These are phyloP conservation scores for Brasenia schreberi DNA, from an alignment of 164 flowering plant species.

Conservation along the genomic window DNA sequence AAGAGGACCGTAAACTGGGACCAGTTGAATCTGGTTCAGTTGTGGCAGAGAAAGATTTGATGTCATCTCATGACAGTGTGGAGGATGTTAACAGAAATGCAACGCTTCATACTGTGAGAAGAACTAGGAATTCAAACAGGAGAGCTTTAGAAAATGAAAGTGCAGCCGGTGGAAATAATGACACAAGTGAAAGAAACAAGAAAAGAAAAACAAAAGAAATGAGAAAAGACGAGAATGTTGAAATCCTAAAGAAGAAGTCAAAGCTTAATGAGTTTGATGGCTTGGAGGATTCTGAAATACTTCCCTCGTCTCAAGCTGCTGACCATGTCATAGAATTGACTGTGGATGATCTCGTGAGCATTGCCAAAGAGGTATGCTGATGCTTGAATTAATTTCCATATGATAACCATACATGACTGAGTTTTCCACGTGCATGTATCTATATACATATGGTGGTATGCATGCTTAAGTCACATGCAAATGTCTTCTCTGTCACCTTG, in stretches of 20 bases:
- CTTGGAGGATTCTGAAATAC: conserved; percentile 6
- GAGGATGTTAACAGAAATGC: not conserved
- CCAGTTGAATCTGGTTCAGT: not conserved
- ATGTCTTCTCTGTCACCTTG: too few species aligned
- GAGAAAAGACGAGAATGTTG: not conserved
- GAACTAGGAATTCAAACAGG: conserved; percentile 7
- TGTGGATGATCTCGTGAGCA: conserved; percentile 47
- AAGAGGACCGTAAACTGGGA: not conserved
- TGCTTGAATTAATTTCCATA: not conserved
- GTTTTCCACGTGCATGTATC: not conserved
- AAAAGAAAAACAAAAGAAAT: conserved; percentile 3
- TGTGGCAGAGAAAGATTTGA: not conserved
- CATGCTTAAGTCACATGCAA: not conserved
- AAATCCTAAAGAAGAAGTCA: not conserved
- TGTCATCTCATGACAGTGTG: not conserved
- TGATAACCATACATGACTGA: too few species aligned
- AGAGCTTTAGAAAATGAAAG: conserved; percentile 7
- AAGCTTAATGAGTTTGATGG: not conserved
- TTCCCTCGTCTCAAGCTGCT: conserved; percentile 14
- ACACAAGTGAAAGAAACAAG: conserved; percentile 4
- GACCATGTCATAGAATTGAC: conserved; percentile 28
- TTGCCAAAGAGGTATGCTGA: conserved; percentile 56
- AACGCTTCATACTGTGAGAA: conserved; percentile 11
- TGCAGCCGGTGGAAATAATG: not conserved
- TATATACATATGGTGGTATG: not conserved